A percentile compares a stretch with the other conserved stretches of the same genome.
Evolutionary conservation across 108 stramenopile genomes (phyloP).

Genomic region (Stephanodiscus minutulus): DNA sequence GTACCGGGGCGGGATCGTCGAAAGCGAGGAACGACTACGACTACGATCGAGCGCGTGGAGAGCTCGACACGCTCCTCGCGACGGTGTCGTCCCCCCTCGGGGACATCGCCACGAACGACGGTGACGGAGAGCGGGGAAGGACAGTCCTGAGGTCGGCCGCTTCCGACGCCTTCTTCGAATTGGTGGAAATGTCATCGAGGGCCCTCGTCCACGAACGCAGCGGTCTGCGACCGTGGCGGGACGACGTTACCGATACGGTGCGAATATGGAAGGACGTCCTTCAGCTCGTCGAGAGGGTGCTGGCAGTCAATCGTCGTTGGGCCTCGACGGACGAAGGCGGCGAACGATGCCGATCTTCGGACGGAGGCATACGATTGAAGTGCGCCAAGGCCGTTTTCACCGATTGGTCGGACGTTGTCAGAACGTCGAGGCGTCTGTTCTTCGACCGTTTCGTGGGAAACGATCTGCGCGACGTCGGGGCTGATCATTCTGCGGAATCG

Average conservation of each 20-base stretch:
- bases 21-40: not conserved
- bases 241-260: not conserved
- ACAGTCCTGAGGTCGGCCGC: slow-evolving; percentile 24
- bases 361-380: not conserved
- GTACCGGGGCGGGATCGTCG: too few species aligned
- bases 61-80: slow-evolving; percentile 4
- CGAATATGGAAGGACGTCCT: slow-evolving; percentile 16
- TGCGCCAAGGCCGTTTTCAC: slow-evolving; percentile 10
- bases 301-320: slow-evolving; percentile 19
- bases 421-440: slow-evolving; percentile 8
- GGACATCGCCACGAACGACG: not conserved
- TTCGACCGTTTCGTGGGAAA: slow-evolving; percentile 14
- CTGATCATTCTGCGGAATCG: slow-evolving; percentile 11
- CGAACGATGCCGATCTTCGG: not conserved
- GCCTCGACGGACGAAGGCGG: not conserved
- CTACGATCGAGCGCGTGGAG: not conserved
- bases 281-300: slow-evolving; percentile 15
- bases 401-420: slow-evolving; percentile 15
- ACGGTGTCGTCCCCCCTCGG: not conserved
- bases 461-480: not conserved
- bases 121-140: not conserved
- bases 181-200: slow-evolving; percentile 28
- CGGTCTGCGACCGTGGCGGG: not conserved
- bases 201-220: not conserved
- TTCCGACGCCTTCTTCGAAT: slow-evolving; percentile 29